Evolutionary conservation across 2,329 filamentous ascomycete species (phyloP), one percentile per base, ranked within the genome.

Genomic region (Ilyonectria sp.): DNA sequence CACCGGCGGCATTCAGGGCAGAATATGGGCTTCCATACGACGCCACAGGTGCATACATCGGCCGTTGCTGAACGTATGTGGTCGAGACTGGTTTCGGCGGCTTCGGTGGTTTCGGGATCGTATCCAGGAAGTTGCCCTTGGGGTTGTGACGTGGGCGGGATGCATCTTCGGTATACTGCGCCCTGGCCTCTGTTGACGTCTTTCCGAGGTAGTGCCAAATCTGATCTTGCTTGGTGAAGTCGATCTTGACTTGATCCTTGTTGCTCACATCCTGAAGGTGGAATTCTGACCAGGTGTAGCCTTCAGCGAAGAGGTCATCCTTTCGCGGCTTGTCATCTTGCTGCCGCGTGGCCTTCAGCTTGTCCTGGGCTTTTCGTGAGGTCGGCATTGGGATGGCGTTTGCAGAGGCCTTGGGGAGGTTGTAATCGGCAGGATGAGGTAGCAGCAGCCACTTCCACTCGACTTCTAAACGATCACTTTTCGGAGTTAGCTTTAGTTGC

Each of bases 201-300:
- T 90, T 90, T 35, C 94, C 94, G 67, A 99, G 86, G 79, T 98
- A 98, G 82, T 94, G 89, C 94, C 95, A 98, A 19, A 97, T 80
- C 77, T 93, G 91, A 68, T 95, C 89, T 17, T 91, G 86, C 78
- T 92, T 93, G 68, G 82, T 82, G 9, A 97, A 80, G 76, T 97
- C 90, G 65, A 97, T 84, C 80, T 91, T 93, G 77, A 86, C 86
- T 79, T 93, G 90, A 60, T 83, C 85, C 69, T 84, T 84, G 74
- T 92, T 92, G 69, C 77, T 77, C 58, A 86, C 83, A 47, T 88
- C 85, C 73, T 88, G 86, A 55, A 87, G 87, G 75, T 93, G 88
- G 80, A 97, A 98, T 78, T 98, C 95, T 59, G 91, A 89, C 93
- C 93, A 94, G 21, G 87, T 89, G 79, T 86, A 91, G 57, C 90